These are phyloP conservation scores for Anisodus tanguticus DNA, from an alignment of 257 asterid species.

Conservation along the genomic window DNA sequence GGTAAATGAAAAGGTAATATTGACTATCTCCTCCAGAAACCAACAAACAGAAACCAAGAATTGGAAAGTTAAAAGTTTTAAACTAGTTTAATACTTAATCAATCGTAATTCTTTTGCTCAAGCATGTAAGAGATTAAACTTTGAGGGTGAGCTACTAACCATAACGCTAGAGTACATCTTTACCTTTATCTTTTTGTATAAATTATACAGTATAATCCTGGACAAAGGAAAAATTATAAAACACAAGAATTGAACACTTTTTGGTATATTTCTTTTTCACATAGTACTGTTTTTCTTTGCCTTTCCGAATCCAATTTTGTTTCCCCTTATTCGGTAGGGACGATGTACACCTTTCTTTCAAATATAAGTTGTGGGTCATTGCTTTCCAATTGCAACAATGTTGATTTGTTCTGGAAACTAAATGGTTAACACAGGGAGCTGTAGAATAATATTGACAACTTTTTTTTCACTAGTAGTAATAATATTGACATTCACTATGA, in stretches of 20 bases:
- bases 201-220: background rate
- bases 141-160: too few species aligned
- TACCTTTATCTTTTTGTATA: background rate
- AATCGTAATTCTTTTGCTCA: too few species aligned
- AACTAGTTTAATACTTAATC: background rate
- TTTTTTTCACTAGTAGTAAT: background rate
- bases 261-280: background rate
- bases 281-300: background rate
- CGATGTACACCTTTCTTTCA: background rate
- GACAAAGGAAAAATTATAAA: background rate
- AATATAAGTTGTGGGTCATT: conserved; percentile 5
- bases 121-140: too few species aligned
- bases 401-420: background rate
- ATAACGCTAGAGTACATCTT: background rate
- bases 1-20: background rate
- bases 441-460: background rate
- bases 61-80: background rate
- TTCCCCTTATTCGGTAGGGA: too few species aligned
- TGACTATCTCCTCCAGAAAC: background rate
- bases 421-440: background rate
- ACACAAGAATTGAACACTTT: background rate
- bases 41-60: background rate
- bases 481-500: background rate
- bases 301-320: background rate
- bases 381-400: background rate